Base-by-base conservation (phyloP, 805 yeast species). In the Candida ipomoeae region DNA sequence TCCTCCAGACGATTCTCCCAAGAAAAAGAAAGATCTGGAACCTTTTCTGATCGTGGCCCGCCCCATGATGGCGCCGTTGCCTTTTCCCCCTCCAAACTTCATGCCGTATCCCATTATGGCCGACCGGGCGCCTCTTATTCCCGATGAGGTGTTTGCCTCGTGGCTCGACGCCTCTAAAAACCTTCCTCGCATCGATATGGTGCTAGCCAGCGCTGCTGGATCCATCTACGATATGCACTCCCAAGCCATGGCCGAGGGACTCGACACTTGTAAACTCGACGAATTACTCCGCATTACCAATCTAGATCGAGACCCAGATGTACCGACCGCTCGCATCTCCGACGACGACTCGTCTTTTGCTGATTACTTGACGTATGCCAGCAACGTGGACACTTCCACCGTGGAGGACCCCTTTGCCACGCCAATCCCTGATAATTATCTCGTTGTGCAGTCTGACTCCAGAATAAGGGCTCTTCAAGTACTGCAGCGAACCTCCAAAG, bases 201-300 rank as follows among this genome's bases (percentile, higher is more conserved):
- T 72, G 14, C 63, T 71, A 6, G 78, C 78, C 14, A 70, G 75
- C 54, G 78, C 78, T 7, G 77, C 78, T 0, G 77, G 77, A 6
- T 67, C 76, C 26, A 63, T 73, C 36, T 63, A 58, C 51, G 78
- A 73, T 39, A 58, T 73, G 49, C 63, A 58, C 40, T 39, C 53
- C 5, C 73, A 68, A 46, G 75, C 77, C 0, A 45, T 41, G 5
- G 56, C 62, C 17, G 75, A 69, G 50, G 68, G 70, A 2, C 69
- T 72, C 41, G 56, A 64, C 5, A 52, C 62, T 8, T 49, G 56
- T 14, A 56, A 53, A 17, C 56, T 55, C 33, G 65, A 60, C 21
- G 49, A 46, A 26, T 41, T 40, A 32, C 48, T 46, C 17, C 54
- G 54, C 26, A 42, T 51, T 6, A 49, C 43, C 15, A 46, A 36